Percentiles rank a stretch among this genome's conserved stretches.
These are phyloP conservation scores for Botrytis cinerea DNA, from an alignment of 2,329 filamentous ascomycete species.

Conservation along the genomic window DNA sequence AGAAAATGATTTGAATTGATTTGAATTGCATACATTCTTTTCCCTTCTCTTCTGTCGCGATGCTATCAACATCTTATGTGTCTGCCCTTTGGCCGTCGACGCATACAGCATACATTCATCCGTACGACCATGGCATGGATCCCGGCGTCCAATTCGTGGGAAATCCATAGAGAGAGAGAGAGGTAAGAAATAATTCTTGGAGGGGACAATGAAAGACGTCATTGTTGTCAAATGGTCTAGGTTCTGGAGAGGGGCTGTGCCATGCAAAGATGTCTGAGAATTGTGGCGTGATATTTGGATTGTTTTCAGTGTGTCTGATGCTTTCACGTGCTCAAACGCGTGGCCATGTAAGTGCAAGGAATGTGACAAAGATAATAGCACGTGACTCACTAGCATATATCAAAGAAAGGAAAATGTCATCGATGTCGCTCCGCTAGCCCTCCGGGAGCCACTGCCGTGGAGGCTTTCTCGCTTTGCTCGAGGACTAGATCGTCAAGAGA, in stretches of 20 bases:
- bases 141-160: background rate
- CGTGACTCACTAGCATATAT: background rate
- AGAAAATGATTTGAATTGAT: background rate
- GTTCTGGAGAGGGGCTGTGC: constrained; percentile 1
- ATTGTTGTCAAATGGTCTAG: background rate
- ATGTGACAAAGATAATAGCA: background rate
- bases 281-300: background rate
- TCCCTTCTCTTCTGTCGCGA: background rate
- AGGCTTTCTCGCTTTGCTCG: constrained; percentile 4
- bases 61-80: background rate
- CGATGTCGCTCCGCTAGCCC: background rate
- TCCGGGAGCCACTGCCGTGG: background rate
- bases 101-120: background rate
- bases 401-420: background rate
- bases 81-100: background rate
- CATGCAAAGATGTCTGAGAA: background rate
- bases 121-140: background rate
- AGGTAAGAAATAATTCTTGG: background rate
- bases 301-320: background rate
- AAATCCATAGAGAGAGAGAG: background rate
- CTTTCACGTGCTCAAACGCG: background rate
- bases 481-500: background rate
- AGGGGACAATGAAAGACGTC: background rate
- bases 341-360: background rate
- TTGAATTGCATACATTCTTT: background rate